Evolutionary conservation across 176 grass and related monocot species (phyloP).

Genomic region (Lolium perenne): DNA sequence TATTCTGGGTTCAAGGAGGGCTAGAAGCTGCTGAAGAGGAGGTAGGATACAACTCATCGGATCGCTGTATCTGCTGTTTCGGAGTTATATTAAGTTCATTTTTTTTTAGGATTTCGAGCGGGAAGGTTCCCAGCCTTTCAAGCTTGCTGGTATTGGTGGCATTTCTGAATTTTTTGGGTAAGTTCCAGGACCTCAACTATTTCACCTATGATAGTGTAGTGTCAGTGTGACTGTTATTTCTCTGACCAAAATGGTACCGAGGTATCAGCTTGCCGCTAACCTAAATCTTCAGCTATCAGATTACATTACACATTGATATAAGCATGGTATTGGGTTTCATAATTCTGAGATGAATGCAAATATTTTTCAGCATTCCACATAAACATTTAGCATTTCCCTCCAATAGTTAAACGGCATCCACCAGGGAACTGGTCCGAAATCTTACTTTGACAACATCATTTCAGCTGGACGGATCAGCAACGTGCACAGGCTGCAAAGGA

Average conservation of each 20-base stretch:
- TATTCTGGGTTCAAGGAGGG: constrained; percentile 99
- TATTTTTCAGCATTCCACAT: constrained; percentile 6
- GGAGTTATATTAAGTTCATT: not conserved
- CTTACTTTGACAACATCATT: constrained; percentile 9
- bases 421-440: not conserved
- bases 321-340: constrained; percentile 3
- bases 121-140: constrained; percentile 90
- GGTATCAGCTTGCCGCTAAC: constrained; percentile 4
- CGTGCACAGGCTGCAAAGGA: constrained; percentile 74
- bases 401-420: not conserved
- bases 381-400: not conserved
- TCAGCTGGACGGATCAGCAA: constrained; percentile 95
- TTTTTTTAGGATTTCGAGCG: constrained; percentile 72
- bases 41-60: constrained; percentile 54
- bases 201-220: not conserved
- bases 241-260: constrained; percentile 5
- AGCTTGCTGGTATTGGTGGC: constrained; percentile 88
- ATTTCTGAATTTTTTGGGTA: constrained; percentile 96
- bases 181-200: constrained; percentile 25
- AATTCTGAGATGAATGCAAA: not conserved
- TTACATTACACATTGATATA: not conserved
- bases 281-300: not conserved
- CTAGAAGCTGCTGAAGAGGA: constrained; percentile 94
- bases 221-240: constrained; percentile 6
- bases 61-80: not conserved